Conservation (phyloP, 352 stramenopile genomes). For the Plasmopara muralis region DNA sequence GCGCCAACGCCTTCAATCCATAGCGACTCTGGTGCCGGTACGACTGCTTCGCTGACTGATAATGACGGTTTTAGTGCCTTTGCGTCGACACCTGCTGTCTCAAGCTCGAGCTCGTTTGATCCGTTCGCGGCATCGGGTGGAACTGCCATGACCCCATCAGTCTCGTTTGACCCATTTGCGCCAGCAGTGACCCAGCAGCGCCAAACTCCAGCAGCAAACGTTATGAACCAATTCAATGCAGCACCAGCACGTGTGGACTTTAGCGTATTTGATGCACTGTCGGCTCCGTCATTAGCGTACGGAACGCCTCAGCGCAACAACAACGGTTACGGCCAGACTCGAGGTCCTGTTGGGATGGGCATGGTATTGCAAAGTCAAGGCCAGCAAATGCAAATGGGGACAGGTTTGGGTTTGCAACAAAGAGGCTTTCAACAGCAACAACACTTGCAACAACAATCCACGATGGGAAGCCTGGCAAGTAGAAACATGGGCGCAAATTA, state of each 20-base stretch:
- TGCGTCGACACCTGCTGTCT: constrained; percentile 13
- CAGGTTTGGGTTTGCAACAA: constrained; percentile 24
- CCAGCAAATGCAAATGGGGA: constrained; percentile 33
- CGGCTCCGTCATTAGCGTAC: constrained; percentile 23
- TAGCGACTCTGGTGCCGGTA: constrained; percentile 32
- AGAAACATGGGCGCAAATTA: constrained; percentile 46
- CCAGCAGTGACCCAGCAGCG: constrained; percentile 15
- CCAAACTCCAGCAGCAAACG: constrained; percentile 13
- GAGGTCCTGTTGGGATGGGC: constrained; percentile 17
- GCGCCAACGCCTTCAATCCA: constrained; percentile 9
- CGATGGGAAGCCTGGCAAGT: constrained; percentile 27
- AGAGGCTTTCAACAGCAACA: constrained; percentile 26
- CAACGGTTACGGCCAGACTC: constrained; percentile 21
- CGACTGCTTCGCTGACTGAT: constrained; percentile 12
- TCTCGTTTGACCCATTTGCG: constrained; percentile 29
- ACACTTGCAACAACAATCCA: constrained; percentile 24
- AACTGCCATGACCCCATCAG: constrained; percentile 9
- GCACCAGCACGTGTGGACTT: constrained; percentile 37
- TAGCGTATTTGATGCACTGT: constrained; percentile 52
- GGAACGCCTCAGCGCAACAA: constrained; percentile 17
- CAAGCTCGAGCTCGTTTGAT: constrained; percentile 23
- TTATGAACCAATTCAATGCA: constrained; percentile 24
- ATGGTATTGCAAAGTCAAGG: too few relatives aligned
- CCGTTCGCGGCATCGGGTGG: constrained; percentile 20
- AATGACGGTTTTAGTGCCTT: constrained; percentile 32